Conservation (phyloP, 2,329 filamentous ascomycete genomes). For the Curvularia sp. region DNA sequence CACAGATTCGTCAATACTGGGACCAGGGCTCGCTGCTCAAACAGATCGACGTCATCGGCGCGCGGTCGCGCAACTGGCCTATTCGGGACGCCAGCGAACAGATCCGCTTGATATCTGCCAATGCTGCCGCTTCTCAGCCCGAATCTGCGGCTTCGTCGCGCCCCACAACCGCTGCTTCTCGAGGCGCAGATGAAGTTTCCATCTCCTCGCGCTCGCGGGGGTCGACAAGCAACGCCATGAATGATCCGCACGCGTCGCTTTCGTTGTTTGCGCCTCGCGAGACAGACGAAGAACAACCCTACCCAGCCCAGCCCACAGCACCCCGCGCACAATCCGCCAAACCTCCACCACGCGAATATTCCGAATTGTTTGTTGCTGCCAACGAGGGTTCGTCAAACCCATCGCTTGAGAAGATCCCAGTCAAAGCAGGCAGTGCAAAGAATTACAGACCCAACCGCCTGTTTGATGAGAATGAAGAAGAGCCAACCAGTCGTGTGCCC, state of each 20-base stretch:
- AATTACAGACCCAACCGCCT: constrained; percentile 62
- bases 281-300: constrained; percentile 60
- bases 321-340: constrained; percentile 71
- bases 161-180: constrained; percentile 44
- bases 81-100: constrained; percentile 89
- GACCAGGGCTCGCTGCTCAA: constrained; percentile 93
- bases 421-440: constrained; percentile 58
- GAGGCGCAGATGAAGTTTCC: constrained; percentile 42
- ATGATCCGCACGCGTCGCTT: constrained; percentile 68
- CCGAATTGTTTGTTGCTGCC: constrained; percentile 72
- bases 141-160: constrained; percentile 42
- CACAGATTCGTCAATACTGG: constrained; percentile 89
- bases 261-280: constrained; percentile 77
- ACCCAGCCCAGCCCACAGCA: constrained; percentile 62
- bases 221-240: constrained; percentile 49
- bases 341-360: constrained; percentile 70
- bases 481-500: constrained; percentile 27
- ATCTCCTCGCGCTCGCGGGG: constrained; percentile 51
- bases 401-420: constrained; percentile 53
- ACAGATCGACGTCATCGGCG: constrained; percentile 91
- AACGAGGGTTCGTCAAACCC: constrained; percentile 51
- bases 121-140: constrained; percentile 53
- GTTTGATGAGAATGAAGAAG: constrained; percentile 63
- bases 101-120: constrained; percentile 73
- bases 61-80: constrained; percentile 90